Evolutionary conservation across 202 grass and related monocot genomes (phyloP).

Genomic region (Carex arenaria): DNA sequence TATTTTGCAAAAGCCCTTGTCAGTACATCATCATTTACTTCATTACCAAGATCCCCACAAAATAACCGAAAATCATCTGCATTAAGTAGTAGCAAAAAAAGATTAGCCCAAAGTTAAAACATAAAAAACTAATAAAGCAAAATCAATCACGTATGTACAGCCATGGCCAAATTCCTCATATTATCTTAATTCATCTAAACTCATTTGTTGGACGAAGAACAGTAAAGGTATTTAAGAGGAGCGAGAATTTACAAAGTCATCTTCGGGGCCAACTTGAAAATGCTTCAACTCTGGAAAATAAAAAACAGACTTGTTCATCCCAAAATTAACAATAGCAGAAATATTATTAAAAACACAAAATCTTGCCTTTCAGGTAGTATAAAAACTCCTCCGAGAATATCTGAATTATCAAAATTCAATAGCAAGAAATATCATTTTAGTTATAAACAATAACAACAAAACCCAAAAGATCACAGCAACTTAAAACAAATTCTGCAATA

Average conservation of each 20-base stretch:
- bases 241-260: constrained; percentile 29
- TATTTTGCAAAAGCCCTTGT: constrained; percentile 69
- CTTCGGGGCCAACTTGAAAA: constrained; percentile 43
- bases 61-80: constrained; percentile 85
- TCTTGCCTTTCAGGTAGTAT: not conserved
- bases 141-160: not conserved
- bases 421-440: not conserved
- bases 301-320: constrained; percentile 1
- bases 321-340: not conserved
- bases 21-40: constrained; percentile 83
- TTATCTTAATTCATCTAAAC: not conserved
- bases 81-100: not conserved
- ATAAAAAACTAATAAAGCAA: not conserved
- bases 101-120: not conserved
- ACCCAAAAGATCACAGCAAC: not conserved
- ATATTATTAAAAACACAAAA: not conserved
- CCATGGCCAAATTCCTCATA: not conserved
- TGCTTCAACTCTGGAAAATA: constrained; percentile 34
- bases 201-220: not conserved
- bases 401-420: not conserved
- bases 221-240: constrained; percentile 6
- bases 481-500: not conserved
- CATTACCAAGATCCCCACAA: constrained; percentile 89
- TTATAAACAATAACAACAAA: constrained; percentile 3
- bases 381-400: not conserved